Evolutionary conservation across 1,284 basidiomycete genomes (phyloP).

Genomic region (Cryptococcus sp.): DNA sequence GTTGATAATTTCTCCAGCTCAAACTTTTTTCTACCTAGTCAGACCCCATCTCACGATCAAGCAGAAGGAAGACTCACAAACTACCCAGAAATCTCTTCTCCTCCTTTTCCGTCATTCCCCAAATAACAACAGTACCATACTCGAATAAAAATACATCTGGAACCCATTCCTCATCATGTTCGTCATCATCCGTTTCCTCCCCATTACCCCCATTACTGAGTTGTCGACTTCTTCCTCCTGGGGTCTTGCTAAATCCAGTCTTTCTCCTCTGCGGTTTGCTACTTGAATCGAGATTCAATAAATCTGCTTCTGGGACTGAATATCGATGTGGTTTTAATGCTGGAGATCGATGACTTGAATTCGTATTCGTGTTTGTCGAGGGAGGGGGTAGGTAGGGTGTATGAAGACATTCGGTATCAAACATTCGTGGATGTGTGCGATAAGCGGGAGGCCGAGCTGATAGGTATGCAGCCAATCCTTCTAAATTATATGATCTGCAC

Average conservation of each 20-base stretch:
- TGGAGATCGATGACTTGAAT: conserved; percentile 23
- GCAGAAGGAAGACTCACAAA: conserved; percentile 58
- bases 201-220: conserved; percentile 55
- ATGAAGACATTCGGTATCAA: conserved; percentile 47
- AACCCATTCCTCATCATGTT: conserved; percentile 57
- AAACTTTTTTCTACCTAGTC: conserved; percentile 68
- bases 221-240: conserved; percentile 50
- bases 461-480: conserved; percentile 82
- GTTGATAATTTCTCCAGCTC: conserved; percentile 82
- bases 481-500: conserved; percentile 75
- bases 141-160: conserved; percentile 88
- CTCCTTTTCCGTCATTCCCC: conserved; percentile 92
- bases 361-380: conserved; percentile 2
- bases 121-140: conserved; percentile 86
- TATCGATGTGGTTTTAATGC: conserved; percentile 31
- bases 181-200: conserved; percentile 50
- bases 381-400: conserved; percentile 46
- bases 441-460: conserved; percentile 74
- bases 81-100: conserved; percentile 84
- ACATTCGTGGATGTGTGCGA: conserved; percentile 69
- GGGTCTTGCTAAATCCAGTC: conserved; percentile 41
- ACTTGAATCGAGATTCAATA: conserved; percentile 40
- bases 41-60: background rate
- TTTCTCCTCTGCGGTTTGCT: conserved; percentile 6
- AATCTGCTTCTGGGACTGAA: conserved; percentile 38